These are phyloP conservation scores for Aspergillus funiculosus DNA, from an alignment of 495 filamentous ascomycete species.

Conservation along the genomic window DNA sequence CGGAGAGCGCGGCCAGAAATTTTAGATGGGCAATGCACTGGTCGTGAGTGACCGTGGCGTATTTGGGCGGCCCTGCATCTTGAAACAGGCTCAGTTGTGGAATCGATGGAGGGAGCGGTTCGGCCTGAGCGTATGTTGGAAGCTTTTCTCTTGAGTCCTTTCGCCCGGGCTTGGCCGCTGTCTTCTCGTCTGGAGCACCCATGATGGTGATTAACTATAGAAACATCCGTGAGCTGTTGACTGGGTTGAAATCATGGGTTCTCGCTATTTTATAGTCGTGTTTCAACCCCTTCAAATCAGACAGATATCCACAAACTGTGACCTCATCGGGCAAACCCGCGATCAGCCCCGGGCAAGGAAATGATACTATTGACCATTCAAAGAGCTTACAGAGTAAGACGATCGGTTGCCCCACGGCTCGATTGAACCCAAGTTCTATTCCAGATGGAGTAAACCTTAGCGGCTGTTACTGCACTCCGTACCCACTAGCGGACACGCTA, in stretches of 20 bases:
- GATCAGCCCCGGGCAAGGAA: too few relatives aligned
- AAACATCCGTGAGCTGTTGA: too few relatives aligned
- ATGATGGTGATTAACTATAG: constrained; percentile 4
- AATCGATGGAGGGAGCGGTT: constrained; percentile 5
- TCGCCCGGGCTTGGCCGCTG: not conserved
- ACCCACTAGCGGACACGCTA: too few relatives aligned
- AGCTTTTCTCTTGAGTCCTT: constrained; percentile 2
- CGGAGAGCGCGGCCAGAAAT: constrained; percentile 63
- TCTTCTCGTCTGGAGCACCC: constrained; percentile 1
- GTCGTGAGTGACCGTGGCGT: constrained; percentile 27
- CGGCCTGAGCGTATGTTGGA: constrained; percentile 19
- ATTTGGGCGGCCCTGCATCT: constrained; percentile 11
- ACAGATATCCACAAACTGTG: too few relatives aligned
- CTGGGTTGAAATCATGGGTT: not conserved
- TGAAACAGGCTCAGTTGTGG: constrained; percentile 17
- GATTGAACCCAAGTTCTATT: too few relatives aligned
- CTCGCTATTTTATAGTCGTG: not conserved
- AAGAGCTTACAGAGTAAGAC: too few relatives aligned
- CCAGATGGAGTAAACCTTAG: too few relatives aligned
- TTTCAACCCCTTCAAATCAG: too few relatives aligned
- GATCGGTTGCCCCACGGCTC: too few relatives aligned
- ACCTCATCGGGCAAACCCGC: too few relatives aligned
- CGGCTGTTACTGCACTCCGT: too few relatives aligned
- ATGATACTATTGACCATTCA: too few relatives aligned
- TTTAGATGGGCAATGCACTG: constrained; percentile 72